Evolutionary conservation across 2,329 filamentous ascomycete genomes (phyloP), one percentile per base, ranked within the genome.

Genomic region (Colletotrichum truncatum): DNA sequence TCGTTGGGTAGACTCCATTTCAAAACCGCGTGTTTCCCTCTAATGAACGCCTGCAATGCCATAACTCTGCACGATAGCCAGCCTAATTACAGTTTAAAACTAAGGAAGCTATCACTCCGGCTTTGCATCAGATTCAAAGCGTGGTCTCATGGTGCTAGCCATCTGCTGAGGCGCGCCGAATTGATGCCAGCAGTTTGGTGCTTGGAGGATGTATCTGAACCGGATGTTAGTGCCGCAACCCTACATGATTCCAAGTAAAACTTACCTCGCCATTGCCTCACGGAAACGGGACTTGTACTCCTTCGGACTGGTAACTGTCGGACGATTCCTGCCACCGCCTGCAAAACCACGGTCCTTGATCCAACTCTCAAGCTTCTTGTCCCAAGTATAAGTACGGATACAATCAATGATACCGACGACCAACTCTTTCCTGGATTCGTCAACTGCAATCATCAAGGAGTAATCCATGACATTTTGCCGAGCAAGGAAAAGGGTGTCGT

Each of bases 361-460:
- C 96, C 96, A 99, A 58, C 91, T 96, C 81, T 99, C 96, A n/a
- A 99, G 87, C 76, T 98, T 98, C 85, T 99, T 99, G 82, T 99
- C 96, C 94, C 96, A 99, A 0, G 96, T 99, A 76, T 98, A 99
- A 0, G 96, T 99, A 59, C 96, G 89, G 70, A 99, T 98, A 76
- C 96, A 98, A 77, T 99, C 95, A 69, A 99, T 98, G 73, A 99
- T 98, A 4, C 96, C 96, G 2, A 99, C 94, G 12, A 98, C 93
- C 12, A 99, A 87, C 79, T 99, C 95, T 73, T 95, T 94, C 68
- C 89, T 88, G 36, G 86, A 85, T 76, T 98, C 96, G 73, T 99
- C 95, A 45, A 99, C 97, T 1, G 95, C 97, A 58, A 98, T 94
- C 96, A 99, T 99, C 45, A 99, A 86, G 23, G 92, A 96, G 80